Evolutionary conservation across 2,329 filamentous ascomycete genomes (phyloP).

Genomic region (Exophiala sp.): DNA sequence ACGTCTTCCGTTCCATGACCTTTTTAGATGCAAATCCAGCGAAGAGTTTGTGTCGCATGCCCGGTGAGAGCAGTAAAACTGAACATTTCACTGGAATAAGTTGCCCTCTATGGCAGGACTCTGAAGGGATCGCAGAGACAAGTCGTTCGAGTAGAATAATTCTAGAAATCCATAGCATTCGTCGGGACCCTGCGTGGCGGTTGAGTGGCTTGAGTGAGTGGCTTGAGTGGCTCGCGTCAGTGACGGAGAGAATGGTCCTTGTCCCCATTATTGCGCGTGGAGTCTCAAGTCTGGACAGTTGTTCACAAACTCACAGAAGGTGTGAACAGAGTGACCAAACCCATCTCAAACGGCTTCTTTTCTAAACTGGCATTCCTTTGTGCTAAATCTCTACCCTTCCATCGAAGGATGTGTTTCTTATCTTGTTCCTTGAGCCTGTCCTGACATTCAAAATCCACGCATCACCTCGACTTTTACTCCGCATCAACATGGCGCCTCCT

Average conservation of each 20-base stretch:
- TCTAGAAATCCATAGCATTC: neutral
- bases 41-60: too few relatives aligned
- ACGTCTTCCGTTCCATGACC: neutral
- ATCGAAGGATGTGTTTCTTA: neutral
- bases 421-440: neutral
- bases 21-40: too few relatives aligned
- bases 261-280: neutral
- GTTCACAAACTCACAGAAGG: neutral
- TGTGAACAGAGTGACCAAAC: neutral
- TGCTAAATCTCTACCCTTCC: too few relatives aligned
- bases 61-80: too few relatives aligned
- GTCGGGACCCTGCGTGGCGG: neutral
- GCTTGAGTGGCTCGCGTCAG: too few relatives aligned
- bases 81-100: too few relatives aligned
- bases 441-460: neutral
- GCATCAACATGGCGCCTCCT: slow-evolving; percentile 41
- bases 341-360: neutral
- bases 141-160: too few relatives aligned
- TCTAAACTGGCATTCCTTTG: too few relatives aligned
- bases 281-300: slow-evolving; percentile 1
- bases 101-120: too few relatives aligned
- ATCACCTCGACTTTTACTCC: neutral
- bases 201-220: neutral
- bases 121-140: too few relatives aligned
- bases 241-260: neutral